Percentiles rank a stretch among this genome's conserved stretches.
These are phyloP conservation scores for Pochonia chlamydosporia DNA, from an alignment of 2,329 filamentous ascomycete genomes.

Conservation along the genomic window DNA sequence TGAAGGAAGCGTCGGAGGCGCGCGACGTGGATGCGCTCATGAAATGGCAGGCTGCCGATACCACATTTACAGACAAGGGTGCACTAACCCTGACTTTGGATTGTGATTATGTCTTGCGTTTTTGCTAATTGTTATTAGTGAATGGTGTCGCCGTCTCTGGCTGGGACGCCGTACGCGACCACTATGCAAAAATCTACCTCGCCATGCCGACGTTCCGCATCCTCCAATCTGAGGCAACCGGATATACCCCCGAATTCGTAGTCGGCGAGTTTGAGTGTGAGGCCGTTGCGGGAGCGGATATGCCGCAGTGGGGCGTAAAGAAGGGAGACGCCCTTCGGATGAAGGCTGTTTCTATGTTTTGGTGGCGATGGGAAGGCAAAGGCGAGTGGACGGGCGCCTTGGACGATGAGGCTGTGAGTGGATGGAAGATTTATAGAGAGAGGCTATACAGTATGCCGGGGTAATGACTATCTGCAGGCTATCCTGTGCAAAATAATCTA, in stretches of 20 bases:
- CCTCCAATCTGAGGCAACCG: not conserved
- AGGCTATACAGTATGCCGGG: too few species aligned
- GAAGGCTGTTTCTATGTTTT: not conserved
- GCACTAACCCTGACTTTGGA: not conserved
- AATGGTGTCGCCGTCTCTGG: not conserved
- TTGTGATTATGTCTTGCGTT: not conserved
- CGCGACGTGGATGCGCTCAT: constrained; percentile 1
- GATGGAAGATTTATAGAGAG: constrained; percentile 1
- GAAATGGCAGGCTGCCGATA: not conserved
- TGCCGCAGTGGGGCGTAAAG: not conserved
- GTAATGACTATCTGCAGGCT: too few species aligned
- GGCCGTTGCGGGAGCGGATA: not conserved
- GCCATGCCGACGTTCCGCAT: not conserved
- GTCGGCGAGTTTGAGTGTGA: not conserved
- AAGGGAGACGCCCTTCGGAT: not conserved
- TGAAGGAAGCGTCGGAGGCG: not conserved
- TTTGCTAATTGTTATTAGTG: constrained; percentile 1
- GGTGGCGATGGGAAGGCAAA: constrained; percentile 2
- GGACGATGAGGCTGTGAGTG: not conserved
- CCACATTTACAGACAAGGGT: not conserved
- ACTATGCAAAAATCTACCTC: not conserved
- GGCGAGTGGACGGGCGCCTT: not conserved
- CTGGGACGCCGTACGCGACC: constrained; percentile 1
- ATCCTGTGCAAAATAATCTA: too few species aligned
- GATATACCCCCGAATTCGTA: not conserved